phyloP scores from a whole-genome alignment of 1,139 yeast genomes.

The Kodamaea derodonti region DNA sequence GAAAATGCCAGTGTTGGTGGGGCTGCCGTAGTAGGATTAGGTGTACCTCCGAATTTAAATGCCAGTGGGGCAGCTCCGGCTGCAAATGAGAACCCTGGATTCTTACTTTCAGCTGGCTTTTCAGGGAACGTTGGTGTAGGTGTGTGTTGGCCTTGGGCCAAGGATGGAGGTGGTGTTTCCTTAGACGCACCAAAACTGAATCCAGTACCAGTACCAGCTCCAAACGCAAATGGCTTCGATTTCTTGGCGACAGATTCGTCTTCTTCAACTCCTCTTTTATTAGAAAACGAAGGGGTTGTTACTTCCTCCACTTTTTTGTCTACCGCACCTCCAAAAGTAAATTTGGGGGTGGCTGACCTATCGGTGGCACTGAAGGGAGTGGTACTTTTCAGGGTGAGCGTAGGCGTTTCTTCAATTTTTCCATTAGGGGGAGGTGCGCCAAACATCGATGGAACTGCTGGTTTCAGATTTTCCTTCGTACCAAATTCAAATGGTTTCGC shows the following conservation, averaged over 20 bases:
- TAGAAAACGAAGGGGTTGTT: background rate
- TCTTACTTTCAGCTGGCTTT: background rate
- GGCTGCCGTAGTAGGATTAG: background rate
- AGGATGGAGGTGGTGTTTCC: constrained; percentile 3
- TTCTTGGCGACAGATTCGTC: constrained; percentile 3
- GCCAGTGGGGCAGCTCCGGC: constrained; percentile 6
- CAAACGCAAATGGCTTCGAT: constrained; percentile 2
- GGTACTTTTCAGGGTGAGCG: background rate
- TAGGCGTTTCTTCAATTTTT: constrained; percentile 1
- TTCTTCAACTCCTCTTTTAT: constrained; percentile 2
- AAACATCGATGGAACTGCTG: constrained; percentile 5
- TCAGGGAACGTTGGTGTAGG: constrained; percentile 8
- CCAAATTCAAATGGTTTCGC: constrained; percentile 5
- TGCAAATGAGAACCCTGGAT: constrained; percentile 3
- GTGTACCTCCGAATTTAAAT: constrained; percentile 1
- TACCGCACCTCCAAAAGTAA: constrained; percentile 9
- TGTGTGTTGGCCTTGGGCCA: no score
- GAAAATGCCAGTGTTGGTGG: background rate
- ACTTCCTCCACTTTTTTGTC: background rate
- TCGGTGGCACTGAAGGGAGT: background rate
- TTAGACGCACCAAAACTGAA: background rate
- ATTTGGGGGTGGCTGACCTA: constrained; percentile 10
- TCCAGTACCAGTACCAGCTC: background rate
- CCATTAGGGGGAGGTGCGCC: background rate
- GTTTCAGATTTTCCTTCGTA: constrained; percentile 5